A percentile compares a stretch with the other conserved stretches of the same genome.
Conservation (phyloP, 257 asterid species). For the Lantana camara region DNA sequence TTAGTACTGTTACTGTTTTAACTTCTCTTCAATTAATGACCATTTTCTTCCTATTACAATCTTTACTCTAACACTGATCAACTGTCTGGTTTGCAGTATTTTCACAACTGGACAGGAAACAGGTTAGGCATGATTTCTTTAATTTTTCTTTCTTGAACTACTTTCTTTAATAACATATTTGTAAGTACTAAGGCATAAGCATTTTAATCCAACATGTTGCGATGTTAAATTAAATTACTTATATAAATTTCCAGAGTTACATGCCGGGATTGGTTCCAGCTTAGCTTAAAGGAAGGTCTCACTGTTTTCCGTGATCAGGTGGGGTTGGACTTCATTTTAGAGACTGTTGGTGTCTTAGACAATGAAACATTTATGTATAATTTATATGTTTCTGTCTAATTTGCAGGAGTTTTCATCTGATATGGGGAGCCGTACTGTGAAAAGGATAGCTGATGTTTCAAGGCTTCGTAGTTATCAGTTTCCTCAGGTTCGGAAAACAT, state of each 20-base stretch:
- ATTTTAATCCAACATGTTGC: neutral
- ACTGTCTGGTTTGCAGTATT: conserved; percentile 51
- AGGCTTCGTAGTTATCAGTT: conserved; percentile 68
- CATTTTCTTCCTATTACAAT: neutral
- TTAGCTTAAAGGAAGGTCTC: conserved; percentile 97
- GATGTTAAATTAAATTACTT: neutral
- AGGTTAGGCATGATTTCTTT: conserved; percentile 36
- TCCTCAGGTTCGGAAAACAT: conserved; percentile 60
- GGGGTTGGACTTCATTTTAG: conserved; percentile 4
- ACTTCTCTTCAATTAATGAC: neutral
- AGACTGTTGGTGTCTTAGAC: neutral
- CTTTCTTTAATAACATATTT: neutral
- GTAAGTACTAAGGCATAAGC: neutral
- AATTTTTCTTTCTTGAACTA: neutral
- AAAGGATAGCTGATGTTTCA: conserved; percentile 81
- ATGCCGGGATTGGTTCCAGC: conserved; percentile 99
- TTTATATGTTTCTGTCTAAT: conserved; percentile 10
- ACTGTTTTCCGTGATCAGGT: conserved; percentile 99
- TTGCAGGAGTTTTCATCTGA: conserved; percentile 84
- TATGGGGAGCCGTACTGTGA: conserved; percentile 84
- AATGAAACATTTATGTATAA: conserved; percentile 2
- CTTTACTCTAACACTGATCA: neutral
- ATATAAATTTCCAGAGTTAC: conserved; percentile 74
- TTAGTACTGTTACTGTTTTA: neutral
- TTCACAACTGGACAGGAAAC: conserved; percentile 87